Conservation (phyloP, 805 yeast species). For the Metschnikowia amazonensis region DNA sequence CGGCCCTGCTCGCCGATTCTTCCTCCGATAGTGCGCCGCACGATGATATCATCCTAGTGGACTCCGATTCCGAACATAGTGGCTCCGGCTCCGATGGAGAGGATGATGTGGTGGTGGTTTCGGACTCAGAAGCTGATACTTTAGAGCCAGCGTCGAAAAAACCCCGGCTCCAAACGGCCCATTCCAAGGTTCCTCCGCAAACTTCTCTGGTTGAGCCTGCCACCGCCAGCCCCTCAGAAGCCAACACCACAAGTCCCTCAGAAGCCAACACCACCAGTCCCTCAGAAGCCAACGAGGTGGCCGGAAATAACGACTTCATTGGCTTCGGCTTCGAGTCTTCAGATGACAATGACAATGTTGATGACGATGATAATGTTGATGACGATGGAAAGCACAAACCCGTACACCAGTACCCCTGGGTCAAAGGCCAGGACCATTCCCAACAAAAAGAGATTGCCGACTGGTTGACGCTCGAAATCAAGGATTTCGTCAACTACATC, state of each 20-base stretch:
- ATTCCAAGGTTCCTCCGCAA: no score
- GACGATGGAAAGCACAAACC: slow-evolving; percentile 10
- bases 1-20: not conserved
- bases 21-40: not conserved
- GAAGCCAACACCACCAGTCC: no score
- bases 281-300: slow-evolving; percentile 30
- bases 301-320: slow-evolving; percentile 50
- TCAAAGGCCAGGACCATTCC: slow-evolving; percentile 71
- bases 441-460: slow-evolving; percentile 73
- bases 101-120: slow-evolving; percentile 30
- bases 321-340: slow-evolving; percentile 51
- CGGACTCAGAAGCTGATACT: slow-evolving; percentile 19
- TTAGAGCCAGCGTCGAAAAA: slow-evolving; percentile 8
- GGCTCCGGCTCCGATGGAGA: slow-evolving; percentile 21
- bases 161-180: slow-evolving; percentile 4
- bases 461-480: slow-evolving; percentile 83
- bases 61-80: not conserved
- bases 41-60: slow-evolving; percentile 8
- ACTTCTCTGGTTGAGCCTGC: no score
- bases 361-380: slow-evolving; percentile 9
- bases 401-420: slow-evolving; percentile 58
- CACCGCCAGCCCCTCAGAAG: no score
- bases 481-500: slow-evolving; percentile 77
- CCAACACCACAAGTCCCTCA: no score
- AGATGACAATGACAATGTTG: slow-evolving; percentile 21